Conservation (phyloP, 441 rosid genomes). For the Erodium texanum region DNA sequence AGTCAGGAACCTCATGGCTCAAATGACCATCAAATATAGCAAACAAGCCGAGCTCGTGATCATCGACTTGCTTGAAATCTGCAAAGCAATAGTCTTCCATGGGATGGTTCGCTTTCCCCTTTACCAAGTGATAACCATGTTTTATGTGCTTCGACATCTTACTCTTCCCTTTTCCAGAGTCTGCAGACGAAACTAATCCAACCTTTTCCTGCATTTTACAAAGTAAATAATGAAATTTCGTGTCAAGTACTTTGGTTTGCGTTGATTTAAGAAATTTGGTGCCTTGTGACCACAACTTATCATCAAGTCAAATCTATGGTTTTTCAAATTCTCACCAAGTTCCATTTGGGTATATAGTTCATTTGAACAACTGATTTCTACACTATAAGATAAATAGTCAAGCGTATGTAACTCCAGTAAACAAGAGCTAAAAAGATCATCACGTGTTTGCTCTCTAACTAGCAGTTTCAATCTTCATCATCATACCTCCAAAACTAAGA, state of each 20-base stretch:
- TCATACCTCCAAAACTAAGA: not conserved
- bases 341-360: no score
- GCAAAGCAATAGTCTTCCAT: slow-evolving; percentile 87
- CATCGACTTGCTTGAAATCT: slow-evolving; percentile 62
- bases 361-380: no score
- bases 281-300: no score
- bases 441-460: not conserved
- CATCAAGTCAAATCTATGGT: no score
- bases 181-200: slow-evolving; percentile 53
- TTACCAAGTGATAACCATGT: slow-evolving; percentile 73
- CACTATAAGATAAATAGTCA: no score
- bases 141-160: slow-evolving; percentile 60
- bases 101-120: slow-evolving; percentile 57
- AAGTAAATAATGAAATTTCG: not conserved
- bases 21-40: slow-evolving; percentile 90
- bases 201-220: slow-evolving; percentile 51
- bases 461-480: not conserved
- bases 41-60: slow-evolving; percentile 78
- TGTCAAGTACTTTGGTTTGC: not conserved
- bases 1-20: slow-evolving; percentile 70
- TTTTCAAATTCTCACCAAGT: no score
- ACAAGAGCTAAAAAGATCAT: not conserved
- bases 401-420: not conserved
- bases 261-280: no score
- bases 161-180: slow-evolving; percentile 84